Evolutionary conservation across 345 rosid species (phyloP).

Genomic region (rapeseed (Brassica napus)): DNA sequence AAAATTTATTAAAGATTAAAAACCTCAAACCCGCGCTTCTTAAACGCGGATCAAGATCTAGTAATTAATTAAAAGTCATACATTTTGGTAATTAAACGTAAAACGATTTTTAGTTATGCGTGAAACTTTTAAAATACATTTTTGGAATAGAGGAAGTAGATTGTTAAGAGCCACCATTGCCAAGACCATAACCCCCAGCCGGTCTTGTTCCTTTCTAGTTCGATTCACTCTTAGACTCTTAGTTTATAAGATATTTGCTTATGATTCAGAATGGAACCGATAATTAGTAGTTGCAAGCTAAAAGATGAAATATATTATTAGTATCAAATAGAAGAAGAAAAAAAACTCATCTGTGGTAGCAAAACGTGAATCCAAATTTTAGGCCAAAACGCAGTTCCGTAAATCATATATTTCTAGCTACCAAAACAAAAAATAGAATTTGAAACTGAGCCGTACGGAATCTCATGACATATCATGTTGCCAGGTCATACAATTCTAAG

Average conservation of each 20-base stretch:
- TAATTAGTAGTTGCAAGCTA: background rate
- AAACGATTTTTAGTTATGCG: too few relatives aligned
- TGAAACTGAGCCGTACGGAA: background rate
- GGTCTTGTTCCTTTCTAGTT: background rate
- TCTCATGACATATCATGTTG: background rate
- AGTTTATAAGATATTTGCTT: background rate
- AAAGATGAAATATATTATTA: background rate
- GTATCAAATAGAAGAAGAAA: background rate
- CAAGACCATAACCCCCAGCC: background rate
- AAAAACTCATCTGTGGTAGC: background rate
- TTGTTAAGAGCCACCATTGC: background rate
- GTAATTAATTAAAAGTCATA: too few relatives aligned
- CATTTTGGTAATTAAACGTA: too few relatives aligned
- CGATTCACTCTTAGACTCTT: background rate
- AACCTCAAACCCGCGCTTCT: too few relatives aligned
- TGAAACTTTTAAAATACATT: too few relatives aligned
- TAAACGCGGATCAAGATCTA: too few relatives aligned
- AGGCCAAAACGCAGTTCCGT: background rate
- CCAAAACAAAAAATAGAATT: background rate
- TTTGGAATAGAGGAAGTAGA: background rate
- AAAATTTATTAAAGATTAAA: too few relatives aligned
- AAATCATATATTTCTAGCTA: background rate
- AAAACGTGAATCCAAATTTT: background rate
- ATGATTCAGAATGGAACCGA: background rate
- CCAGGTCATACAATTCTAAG: conserved; percentile 2